Percentiles rank a stretch among this genome's conserved stretches.
These are phyloP conservation scores for Wickerhamiella spandovensis DNA, from an alignment of 805 yeast genomes.

Conservation along the genomic window DNA sequence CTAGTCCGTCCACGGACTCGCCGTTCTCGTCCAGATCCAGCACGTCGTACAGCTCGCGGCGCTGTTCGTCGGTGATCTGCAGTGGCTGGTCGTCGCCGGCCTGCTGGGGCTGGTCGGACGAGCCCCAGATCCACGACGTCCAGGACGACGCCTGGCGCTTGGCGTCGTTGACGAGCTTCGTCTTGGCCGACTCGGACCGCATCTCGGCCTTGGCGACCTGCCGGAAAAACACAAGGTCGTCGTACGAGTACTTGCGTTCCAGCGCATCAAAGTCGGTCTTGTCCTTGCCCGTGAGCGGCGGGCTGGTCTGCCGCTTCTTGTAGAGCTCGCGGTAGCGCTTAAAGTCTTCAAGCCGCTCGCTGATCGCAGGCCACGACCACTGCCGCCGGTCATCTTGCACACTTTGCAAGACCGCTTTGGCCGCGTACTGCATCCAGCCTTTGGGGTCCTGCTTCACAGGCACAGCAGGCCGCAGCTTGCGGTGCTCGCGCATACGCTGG, in stretches of 20 bases:
- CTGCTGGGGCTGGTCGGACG: not conserved
- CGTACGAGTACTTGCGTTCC: constrained; percentile 50
- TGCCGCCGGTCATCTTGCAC: constrained; percentile 66
- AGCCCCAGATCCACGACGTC: constrained; percentile 17
- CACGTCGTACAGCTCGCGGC: constrained; percentile 80
- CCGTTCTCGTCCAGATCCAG: constrained; percentile 69
- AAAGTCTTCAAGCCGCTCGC: constrained; percentile 58
- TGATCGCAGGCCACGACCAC: constrained; percentile 83
- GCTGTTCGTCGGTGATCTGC: constrained; percentile 69
- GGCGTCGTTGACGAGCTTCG: constrained; percentile 13
- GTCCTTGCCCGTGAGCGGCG: constrained; percentile 21
- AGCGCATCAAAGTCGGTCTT: constrained; percentile 34
- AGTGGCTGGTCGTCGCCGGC: constrained; percentile 26
- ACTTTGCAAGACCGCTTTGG: constrained; percentile 59
- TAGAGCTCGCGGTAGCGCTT: constrained; percentile 52
- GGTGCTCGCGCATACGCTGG: constrained; percentile 59
- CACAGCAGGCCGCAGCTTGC: constrained; percentile 52
- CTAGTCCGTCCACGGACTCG: constrained; percentile 11
- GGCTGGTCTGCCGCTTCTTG: constrained; percentile 39
- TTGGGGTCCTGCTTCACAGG: constrained; percentile 45
- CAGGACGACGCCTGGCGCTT: constrained; percentile 12
- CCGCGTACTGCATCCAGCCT: constrained; percentile 76
- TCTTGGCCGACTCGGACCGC: constrained; percentile 36
- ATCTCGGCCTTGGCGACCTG: constrained; percentile 59
- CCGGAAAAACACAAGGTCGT: constrained; percentile 76